Evolutionary conservation across 768 basidiomycete genomes (phyloP), one percentile per base, ranked within the genome.

Genomic region (Tulasnella calospora): DNA sequence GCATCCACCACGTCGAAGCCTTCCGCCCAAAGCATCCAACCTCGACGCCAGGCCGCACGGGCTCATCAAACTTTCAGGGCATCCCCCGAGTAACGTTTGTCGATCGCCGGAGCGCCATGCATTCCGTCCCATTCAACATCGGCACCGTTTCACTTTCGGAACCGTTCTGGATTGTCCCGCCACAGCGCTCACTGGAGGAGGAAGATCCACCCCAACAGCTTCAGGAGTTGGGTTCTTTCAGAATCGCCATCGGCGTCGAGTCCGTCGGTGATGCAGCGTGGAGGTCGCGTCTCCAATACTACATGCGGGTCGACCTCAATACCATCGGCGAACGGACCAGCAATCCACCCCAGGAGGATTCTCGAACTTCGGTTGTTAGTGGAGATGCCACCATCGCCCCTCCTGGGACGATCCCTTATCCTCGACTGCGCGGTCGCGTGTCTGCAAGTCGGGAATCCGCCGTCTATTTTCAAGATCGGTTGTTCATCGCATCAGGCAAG

Each of bases 101-200:
- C 36, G 30, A 40, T 23, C 71, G 71, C 21, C 71, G 71, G 41
- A 72, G 71, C 30, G 61, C 61, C 2, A 72, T 72, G 44, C 44
- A 72, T 35, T 40, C 44, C 7, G 36, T 55, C 6, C 74, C 74
- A 30, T 75, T 75, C 51, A 40, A 47, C 46, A 33, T 75, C 33
- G 44, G 74, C n/a, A 47, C 44, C 44, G 74, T 61, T n/a, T 27
- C 46, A 21, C 38, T 75, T 19, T 47, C 74, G n/a, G 74, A 55
- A 23, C 74, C 74, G 8, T 75, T 75, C 74, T 75, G 74, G 74
- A n/a, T 75, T 7, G 74, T 75, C 41, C 46, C 74, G 13, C 74
- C 74, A 27, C 46, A 61, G 61, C 27, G 61, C 13, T 35, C 61
- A 3, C 19, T 9, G 33, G 33, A 67, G 30, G 33, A n/a, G 57